Evolutionary conservation across 805 yeast species (phyloP).

Genomic region (Barnettozyma sucrosica): DNA sequence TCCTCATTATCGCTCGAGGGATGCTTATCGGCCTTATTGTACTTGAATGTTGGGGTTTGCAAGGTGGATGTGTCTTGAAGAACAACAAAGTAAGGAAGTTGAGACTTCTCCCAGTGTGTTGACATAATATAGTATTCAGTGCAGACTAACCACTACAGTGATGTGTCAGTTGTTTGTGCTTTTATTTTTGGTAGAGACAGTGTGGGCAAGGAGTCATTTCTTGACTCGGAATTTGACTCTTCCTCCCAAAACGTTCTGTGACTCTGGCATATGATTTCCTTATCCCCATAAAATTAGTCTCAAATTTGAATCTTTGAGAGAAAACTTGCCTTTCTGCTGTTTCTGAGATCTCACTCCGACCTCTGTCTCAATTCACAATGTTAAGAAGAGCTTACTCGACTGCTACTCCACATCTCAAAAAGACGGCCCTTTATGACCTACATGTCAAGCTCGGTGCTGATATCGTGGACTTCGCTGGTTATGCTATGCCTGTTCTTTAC

Average conservation of each 20-base stretch:
- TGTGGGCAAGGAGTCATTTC: background rate
- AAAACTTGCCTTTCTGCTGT: background rate
- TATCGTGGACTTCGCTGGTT: conserved; percentile 97
- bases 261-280: background rate
- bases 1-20: background rate
- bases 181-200: background rate
- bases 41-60: background rate
- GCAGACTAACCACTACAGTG: background rate
- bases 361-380: conserved; percentile 3
- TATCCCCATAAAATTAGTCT: background rate
- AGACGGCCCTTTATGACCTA: conserved; percentile 78
- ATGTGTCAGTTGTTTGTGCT: too few relatives aligned
- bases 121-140: conserved; percentile 7
- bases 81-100: conserved; percentile 22
- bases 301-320: background rate
- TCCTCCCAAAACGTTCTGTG: background rate
- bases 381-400: conserved; percentile 24
- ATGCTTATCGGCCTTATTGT: background rate
- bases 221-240: background rate
- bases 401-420: conserved; percentile 19
- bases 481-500: conserved; percentile 88
- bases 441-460: conserved; percentile 79
- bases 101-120: conserved; percentile 20
- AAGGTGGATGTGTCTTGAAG: conserved; percentile 13
- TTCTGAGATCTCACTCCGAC: background rate